phyloP scores from a whole-genome alignment of 495 filamentous ascomycete genomes.

The Pseudomonodictys pantanalensis region DNA sequence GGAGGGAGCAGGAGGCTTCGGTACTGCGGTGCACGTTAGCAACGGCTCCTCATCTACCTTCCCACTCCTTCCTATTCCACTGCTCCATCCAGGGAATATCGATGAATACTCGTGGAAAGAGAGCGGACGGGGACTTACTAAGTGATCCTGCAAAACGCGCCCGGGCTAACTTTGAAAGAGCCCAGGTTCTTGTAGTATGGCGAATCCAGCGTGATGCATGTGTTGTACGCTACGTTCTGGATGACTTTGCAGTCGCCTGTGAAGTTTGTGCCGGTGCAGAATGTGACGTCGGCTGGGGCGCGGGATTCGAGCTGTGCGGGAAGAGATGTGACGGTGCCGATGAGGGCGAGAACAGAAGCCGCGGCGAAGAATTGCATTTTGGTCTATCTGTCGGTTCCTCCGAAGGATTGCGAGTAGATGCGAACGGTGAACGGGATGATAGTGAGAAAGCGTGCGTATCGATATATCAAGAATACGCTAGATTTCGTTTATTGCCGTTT shows the following conservation, averaged over 20 bases:
- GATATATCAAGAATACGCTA: too few relatives aligned
- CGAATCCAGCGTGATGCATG: slow-evolving; percentile 2
- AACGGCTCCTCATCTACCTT: not conserved
- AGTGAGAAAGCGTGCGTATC: not conserved
- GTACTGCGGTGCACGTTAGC: slow-evolving; percentile 16
- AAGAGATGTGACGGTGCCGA: slow-evolving; percentile 11
- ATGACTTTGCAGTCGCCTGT: slow-evolving; percentile 7
- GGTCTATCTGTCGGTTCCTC: not conserved
- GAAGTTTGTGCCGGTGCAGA: slow-evolving; percentile 22
- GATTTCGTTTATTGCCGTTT: too few relatives aligned
- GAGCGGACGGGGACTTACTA: slow-evolving; percentile 19
- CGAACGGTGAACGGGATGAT: not conserved
- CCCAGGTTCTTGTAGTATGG: slow-evolving; percentile 20
- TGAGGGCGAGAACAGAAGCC: slow-evolving; percentile 12
- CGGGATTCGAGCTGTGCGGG: slow-evolving; percentile 9
- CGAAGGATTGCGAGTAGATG: not conserved
- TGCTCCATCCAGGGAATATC: not conserved
- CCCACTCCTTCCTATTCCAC: not conserved
- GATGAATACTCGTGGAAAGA: not conserved
- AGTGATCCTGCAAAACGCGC: slow-evolving; percentile 25
- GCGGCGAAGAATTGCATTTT: slow-evolving; percentile 23
- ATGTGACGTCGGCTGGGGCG: slow-evolving; percentile 5
- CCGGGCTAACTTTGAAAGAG: slow-evolving; percentile 6
- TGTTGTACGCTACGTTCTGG: slow-evolving; percentile 10
- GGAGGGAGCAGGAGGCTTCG: slow-evolving; percentile 15